Evolutionary conservation across 2,329 filamentous ascomycete genomes (phyloP).

Genomic region (Fusarium xyrophilum): DNA sequence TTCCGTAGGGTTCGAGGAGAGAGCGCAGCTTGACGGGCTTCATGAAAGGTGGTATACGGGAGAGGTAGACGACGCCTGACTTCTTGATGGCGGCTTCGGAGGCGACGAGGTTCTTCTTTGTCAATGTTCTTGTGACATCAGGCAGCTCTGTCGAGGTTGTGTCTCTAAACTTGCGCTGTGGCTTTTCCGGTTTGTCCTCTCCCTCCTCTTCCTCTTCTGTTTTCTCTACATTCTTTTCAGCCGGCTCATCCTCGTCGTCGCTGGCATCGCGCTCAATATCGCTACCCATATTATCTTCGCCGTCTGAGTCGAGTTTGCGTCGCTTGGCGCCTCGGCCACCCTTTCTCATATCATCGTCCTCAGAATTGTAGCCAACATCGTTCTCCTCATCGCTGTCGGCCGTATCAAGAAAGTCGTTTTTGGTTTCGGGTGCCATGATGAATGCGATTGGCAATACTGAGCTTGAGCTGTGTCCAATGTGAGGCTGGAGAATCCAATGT

Average conservation of each 20-base stretch:
- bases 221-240: conserved; percentile 40
- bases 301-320: conserved; percentile 60
- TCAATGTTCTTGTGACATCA: conserved; percentile 61
- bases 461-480: background rate
- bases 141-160: conserved; percentile 49
- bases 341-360: conserved; percentile 71
- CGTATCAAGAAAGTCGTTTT: conserved; percentile 73
- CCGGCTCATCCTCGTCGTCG: conserved; percentile 46
- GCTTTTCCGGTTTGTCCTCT: conserved; percentile 28
- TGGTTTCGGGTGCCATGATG: conserved; percentile 71
- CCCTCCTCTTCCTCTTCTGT: conserved; percentile 31
- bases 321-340: conserved; percentile 69
- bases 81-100: conserved; percentile 71
- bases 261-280: conserved; percentile 47
- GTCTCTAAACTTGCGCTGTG: conserved; percentile 39
- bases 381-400: conserved; percentile 66
- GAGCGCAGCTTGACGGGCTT: conserved; percentile 79
- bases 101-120: conserved; percentile 72
- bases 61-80: conserved; percentile 84
- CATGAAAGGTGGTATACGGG: conserved; percentile 87
- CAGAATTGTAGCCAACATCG: conserved; percentile 69
- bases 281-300: conserved; percentile 47
- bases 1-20: conserved; percentile 76
- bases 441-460: conserved; percentile 8
- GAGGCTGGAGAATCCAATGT: conserved; percentile 16